Base-by-base conservation (phyloP, 2,329 filamentous ascomycete species). In the Elsinoe necatrix region DNA sequence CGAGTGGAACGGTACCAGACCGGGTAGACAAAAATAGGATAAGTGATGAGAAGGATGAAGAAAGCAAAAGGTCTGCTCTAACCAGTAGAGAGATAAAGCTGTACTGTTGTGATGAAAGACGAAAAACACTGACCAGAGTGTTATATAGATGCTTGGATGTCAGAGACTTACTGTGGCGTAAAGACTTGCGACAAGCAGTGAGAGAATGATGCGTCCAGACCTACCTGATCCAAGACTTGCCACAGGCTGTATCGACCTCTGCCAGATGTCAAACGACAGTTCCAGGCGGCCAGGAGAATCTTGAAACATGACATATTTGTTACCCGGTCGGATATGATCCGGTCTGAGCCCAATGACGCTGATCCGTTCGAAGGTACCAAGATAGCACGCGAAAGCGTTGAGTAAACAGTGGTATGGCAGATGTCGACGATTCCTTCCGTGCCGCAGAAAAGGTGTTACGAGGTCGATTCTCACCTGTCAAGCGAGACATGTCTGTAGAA, bases 401-500 rank as follows among this genome's bases (percentile, higher is more conserved):
- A 25, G 48, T 31, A 18, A 52, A 37, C 25, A 25, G 18, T 39
- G 48, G 48, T 39, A 37, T 52, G 29, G 48, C 48, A 52, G 48
- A 16, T 52, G 48, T 52, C 48, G 39, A 52, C 48, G 48, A 45
- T 52, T 16, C 48, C 14, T 52, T 12, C 48, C 48, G 48, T 52
- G 48, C 48, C 48, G 48, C 25, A 52, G 29, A 52, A n/a, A 34
- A 52, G 48, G 18, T n/a, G 11, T 18, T 39, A 39, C 48, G 29
- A 31, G 3, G n/a, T 35, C 16, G 16, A 25, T 20, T 18, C 16
- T 27, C 31, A 39, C 25, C 4, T 39, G 18, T 39, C n/a, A 25
- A 52, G 48, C 48, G 18, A 52, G 48, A 52, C 48, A 52, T 52
- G 48, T 52, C n/a, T 52, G 48, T 52, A n/a, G 8, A 9, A 23